These are phyloP conservation scores for Aspergillus floridensis DNA, from an alignment of 2,329 filamentous ascomycete genomes.

Conservation along the genomic window DNA sequence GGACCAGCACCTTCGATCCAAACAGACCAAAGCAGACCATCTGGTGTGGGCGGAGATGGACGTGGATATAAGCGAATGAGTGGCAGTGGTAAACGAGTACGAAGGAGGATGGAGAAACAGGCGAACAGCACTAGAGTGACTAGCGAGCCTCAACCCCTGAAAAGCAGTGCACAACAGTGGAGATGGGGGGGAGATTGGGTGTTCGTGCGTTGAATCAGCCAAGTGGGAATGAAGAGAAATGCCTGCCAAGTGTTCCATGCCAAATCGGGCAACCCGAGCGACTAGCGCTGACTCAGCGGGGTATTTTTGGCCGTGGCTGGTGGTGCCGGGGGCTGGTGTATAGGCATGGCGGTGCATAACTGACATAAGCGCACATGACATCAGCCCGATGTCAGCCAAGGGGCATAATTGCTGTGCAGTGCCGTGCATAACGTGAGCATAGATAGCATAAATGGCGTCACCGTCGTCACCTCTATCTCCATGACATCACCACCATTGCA, in stretches of 20 bases:
- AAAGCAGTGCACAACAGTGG: background rate
- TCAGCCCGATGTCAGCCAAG: background rate
- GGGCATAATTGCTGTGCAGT: background rate
- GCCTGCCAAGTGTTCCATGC: too few relatives aligned
- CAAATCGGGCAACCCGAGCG: background rate
- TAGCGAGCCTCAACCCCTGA: background rate
- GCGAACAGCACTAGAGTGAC: background rate
- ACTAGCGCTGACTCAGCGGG: background rate
- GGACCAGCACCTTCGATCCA: background rate
- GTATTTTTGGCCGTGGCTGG: background rate
- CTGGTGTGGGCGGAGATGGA: too few relatives aligned
- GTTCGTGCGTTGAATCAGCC: background rate
- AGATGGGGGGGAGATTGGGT: background rate
- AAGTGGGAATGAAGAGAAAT: too few relatives aligned
- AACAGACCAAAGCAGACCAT: background rate
- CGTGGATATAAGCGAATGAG: background rate
- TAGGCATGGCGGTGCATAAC: background rate
- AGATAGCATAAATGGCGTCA: background rate
- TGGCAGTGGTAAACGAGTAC: background rate
- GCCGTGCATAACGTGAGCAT: too few relatives aligned
- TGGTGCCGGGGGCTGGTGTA: background rate
- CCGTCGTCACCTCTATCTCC: background rate
- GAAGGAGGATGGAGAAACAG: background rate
- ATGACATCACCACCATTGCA: conserved; percentile 1
- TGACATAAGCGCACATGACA: background rate